Evolutionary conservation across 2,329 filamentous ascomycete genomes (phyloP).

Genomic region (Fusarium concolor): DNA sequence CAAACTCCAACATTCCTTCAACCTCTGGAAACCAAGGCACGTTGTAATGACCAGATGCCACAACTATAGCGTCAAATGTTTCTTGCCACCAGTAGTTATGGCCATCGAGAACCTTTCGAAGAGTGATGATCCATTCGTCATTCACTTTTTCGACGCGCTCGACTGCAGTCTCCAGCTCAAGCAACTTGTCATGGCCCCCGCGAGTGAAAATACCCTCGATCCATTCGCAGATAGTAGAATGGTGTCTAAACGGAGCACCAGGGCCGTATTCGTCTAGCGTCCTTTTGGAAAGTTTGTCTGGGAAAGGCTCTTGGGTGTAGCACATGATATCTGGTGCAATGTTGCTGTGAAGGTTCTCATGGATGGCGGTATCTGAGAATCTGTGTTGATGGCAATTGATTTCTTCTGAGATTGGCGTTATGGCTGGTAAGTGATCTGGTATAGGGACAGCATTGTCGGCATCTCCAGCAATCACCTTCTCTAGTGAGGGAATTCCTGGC

Average conservation of each 20-base stretch:
- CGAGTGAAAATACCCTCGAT: slow-evolving; percentile 21
- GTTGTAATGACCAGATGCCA: slow-evolving; percentile 31
- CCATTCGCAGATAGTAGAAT: slow-evolving; percentile 25
- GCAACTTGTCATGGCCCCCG: background rate
- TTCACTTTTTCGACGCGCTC: slow-evolving; percentile 17
- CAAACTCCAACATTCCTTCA: slow-evolving; percentile 14
- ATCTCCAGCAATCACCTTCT: slow-evolving; percentile 14
- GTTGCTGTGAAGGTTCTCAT: slow-evolving; percentile 26
- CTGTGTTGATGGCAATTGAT: slow-evolving; percentile 37
- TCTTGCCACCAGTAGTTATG: slow-evolving; percentile 35
- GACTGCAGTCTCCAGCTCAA: slow-evolving; percentile 21
- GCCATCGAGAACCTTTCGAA: slow-evolving; percentile 16
- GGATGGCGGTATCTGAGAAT: slow-evolving; percentile 28
- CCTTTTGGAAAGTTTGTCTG: slow-evolving; percentile 4
- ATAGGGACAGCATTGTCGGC: slow-evolving; percentile 25
- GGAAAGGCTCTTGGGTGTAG: slow-evolving; percentile 25
- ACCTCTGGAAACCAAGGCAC: slow-evolving; percentile 30
- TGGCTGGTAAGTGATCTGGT: slow-evolving; percentile 27
- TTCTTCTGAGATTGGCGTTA: slow-evolving; percentile 27
- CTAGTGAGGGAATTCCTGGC: slow-evolving; percentile 7
- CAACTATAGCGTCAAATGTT: slow-evolving; percentile 29
- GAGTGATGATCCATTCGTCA: slow-evolving; percentile 15
- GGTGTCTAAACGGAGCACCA: slow-evolving; percentile 11
- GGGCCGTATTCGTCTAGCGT: slow-evolving; percentile 13
- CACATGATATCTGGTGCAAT: slow-evolving; percentile 29